Conservation (phyloP, 306 rosid species). For the Cucurbita argyrosperma region DNA sequence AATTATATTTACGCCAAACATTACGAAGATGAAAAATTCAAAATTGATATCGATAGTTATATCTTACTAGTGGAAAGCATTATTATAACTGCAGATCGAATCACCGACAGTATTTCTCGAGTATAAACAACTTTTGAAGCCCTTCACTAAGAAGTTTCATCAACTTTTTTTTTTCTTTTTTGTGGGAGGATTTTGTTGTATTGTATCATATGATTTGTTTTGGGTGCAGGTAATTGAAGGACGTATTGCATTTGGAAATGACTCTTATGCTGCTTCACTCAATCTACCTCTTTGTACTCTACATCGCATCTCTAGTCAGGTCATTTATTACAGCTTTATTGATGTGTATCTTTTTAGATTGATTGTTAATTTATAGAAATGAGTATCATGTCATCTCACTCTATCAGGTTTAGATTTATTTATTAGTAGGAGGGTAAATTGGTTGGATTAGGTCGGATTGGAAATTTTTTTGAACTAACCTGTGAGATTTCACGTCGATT, state of each 20-base stretch:
- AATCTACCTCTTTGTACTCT: conserved; percentile 4
- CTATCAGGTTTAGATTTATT: too few relatives aligned
- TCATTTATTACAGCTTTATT: background rate
- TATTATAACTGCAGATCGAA: background rate
- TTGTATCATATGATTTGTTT: background rate
- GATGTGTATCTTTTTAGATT: background rate
- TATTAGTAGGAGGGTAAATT: too few relatives aligned
- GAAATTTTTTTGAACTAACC: too few relatives aligned
- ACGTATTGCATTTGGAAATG: background rate
- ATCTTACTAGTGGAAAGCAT: background rate
- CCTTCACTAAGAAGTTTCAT: background rate
- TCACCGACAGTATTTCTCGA: background rate
- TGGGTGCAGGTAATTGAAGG: background rate
- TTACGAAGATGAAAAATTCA: background rate
- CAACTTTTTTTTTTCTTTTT: background rate
- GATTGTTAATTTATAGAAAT: background rate
- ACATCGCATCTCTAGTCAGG: conserved; percentile 4
- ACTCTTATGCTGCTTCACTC: background rate
- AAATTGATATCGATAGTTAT: background rate
- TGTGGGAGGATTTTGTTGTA: background rate
- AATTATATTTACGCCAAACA: background rate
- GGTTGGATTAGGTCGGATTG: too few relatives aligned
- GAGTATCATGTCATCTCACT: too few relatives aligned
- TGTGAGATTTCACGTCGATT: too few relatives aligned
- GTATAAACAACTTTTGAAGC: background rate